phyloP scores from a whole-genome alignment of 306 rosid genomes.

The Canavalia ensiformis region DNA sequence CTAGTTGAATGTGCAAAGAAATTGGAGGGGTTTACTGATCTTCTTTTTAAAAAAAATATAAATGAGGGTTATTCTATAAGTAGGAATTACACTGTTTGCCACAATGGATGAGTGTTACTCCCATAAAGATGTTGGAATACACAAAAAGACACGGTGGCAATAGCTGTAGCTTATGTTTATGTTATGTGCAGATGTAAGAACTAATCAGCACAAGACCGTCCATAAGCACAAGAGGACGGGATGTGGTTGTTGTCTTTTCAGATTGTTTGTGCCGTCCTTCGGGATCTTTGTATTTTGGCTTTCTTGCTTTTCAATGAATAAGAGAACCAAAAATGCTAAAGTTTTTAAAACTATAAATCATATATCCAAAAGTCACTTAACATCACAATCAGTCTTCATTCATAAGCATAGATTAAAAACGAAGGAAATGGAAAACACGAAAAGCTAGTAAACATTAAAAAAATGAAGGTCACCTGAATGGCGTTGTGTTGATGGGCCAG shows the following conservation, averaged over 20 bases:
- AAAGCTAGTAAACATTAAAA: background rate
- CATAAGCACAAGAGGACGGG: conserved; percentile 54
- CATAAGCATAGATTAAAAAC: background rate
- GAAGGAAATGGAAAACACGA: background rate
- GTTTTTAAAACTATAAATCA: background rate
- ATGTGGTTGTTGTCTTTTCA: background rate
- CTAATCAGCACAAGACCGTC: conserved; percentile 63
- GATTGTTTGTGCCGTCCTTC: background rate
- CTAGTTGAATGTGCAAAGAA: conserved; percentile 1
- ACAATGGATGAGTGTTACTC: conserved; percentile 30
- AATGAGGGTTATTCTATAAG: background rate
- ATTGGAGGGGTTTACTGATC: background rate
- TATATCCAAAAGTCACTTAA: background rate
- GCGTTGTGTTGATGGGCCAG: conserved; percentile 73
- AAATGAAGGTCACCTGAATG: conserved; percentile 56
- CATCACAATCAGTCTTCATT: background rate
- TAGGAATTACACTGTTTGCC: conserved; percentile 44
- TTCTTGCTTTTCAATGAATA: background rate
- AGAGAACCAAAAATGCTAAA: background rate
- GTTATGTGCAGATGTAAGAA: conserved; percentile 57
- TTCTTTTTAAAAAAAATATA: background rate
- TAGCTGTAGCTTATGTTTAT: conserved; percentile 61
- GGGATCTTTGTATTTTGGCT: background rate
- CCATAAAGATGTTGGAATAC: conserved; percentile 33
- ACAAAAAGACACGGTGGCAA: conserved; percentile 41